A percentile compares a stretch with the other conserved stretches of the same genome.
Conservation (phyloP, 1,284 basidiomycete species). For the Boletellus sp. region DNA sequence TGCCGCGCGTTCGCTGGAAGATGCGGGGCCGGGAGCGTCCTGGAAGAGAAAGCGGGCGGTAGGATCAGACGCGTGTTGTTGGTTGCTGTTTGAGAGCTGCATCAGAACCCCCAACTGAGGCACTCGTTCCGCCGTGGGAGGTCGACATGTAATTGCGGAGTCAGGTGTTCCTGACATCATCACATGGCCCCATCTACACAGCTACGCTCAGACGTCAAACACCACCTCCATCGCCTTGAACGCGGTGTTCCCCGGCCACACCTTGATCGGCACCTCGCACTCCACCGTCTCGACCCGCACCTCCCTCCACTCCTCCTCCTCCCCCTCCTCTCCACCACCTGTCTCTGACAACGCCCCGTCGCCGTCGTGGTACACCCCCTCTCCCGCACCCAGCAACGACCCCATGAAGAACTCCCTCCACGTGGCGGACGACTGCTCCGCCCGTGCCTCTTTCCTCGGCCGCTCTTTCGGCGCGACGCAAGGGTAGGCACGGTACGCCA, state of each 20-base stretch:
- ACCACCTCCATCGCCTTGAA: conserved; percentile 78
- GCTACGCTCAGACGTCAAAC: conserved; percentile 58
- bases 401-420: conserved; percentile 58
- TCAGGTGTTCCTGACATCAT: neutral
- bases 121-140: too few relatives aligned
- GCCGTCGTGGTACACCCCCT: conserved; percentile 55
- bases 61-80: conserved; percentile 20
- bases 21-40: conserved; percentile 12
- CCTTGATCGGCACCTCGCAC: conserved; percentile 85
- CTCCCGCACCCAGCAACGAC: conserved; percentile 47
- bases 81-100: conserved; percentile 19
- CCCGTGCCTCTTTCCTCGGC: conserved; percentile 16
- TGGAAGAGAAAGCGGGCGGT: conserved; percentile 51
- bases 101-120: too few relatives aligned
- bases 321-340: conserved; percentile 12
- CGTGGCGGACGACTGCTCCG: conserved; percentile 23
- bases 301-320: conserved; percentile 54
- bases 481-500: conserved; percentile 57
- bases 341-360: conserved; percentile 39
- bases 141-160: too few relatives aligned
- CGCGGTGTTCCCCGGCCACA: conserved; percentile 86
- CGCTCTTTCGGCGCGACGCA: conserved; percentile 61
- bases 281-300: conserved; percentile 79
- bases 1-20: conserved; percentile 53
- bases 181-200: too few relatives aligned